Conservation (phyloP, 1,284 basidiomycete genomes). For the Flammula alnicola region DNA sequence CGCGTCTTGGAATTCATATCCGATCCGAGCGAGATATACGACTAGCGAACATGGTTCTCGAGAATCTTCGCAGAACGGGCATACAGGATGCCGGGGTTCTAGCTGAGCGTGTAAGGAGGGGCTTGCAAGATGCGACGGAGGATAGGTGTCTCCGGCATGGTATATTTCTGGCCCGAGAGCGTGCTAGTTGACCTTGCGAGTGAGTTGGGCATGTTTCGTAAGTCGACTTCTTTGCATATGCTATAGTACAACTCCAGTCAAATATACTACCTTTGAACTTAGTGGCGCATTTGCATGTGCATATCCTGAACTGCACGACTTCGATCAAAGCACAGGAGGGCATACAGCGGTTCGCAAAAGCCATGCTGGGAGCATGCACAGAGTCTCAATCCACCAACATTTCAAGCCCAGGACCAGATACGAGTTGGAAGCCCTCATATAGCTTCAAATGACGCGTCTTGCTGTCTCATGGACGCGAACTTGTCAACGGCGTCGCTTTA, state of each 20-base stretch:
- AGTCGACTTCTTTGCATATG: slow-evolving; percentile 5
- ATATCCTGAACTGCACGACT: slow-evolving; percentile 20
- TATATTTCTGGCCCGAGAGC: slow-evolving; percentile 35
- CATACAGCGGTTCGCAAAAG: slow-evolving; percentile 23
- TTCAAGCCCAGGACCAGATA: neutral
- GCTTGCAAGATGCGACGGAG: slow-evolving; percentile 18
- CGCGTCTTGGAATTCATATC: slow-evolving; percentile 16
- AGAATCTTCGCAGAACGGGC: slow-evolving; percentile 8
- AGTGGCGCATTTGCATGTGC: slow-evolving; percentile 36
- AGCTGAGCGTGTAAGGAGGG: slow-evolving; percentile 17
- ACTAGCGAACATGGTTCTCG: slow-evolving; percentile 19
- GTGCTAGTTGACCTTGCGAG: slow-evolving; percentile 28
- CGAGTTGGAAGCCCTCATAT: slow-evolving; percentile 11
- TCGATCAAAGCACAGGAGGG: slow-evolving; percentile 4
- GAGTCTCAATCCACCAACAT: neutral
- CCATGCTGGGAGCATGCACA: slow-evolving; percentile 19
- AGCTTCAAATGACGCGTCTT: slow-evolving; percentile 21
- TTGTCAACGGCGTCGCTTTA: slow-evolving; percentile 26
- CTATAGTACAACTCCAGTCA: neutral
- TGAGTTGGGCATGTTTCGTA: slow-evolving; percentile 36
- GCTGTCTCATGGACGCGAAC: slow-evolving; percentile 28
- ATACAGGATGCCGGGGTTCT: slow-evolving; percentile 25
- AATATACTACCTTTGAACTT: no score
- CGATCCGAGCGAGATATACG: slow-evolving; percentile 9
- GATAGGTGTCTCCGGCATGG: slow-evolving; percentile 34